phyloP scores from a whole-genome alignment of 164 flowering plant species.

The Magnolia officinalis region DNA sequence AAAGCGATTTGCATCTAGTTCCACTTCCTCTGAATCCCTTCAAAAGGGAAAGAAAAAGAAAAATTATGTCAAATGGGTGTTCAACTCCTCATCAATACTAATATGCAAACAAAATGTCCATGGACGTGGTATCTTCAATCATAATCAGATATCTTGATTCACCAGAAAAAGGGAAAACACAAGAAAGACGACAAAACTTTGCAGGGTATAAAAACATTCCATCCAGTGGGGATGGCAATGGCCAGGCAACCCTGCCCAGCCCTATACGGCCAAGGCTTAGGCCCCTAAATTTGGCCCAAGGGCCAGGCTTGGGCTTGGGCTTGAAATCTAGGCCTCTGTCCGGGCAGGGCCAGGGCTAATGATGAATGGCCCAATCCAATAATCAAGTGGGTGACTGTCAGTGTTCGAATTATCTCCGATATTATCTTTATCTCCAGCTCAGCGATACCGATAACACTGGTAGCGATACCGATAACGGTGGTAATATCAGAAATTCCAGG shows the following conservation, averaged over 20 bases:
- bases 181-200: neutral
- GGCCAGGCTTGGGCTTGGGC: too few relatives aligned
- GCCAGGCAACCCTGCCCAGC: neutral
- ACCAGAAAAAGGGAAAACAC: neutral
- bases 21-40: conserved; percentile 55
- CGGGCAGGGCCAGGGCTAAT: too few relatives aligned
- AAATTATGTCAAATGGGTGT: conserved; percentile 2
- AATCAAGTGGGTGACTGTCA: too few relatives aligned
- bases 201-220: neutral
- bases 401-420: too few relatives aligned
- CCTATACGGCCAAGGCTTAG: too few relatives aligned
- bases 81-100: neutral
- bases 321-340: too few relatives aligned
- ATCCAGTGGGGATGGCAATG: neutral
- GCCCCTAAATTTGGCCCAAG: too few relatives aligned
- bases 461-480: too few relatives aligned
- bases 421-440: too few relatives aligned
- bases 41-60: conserved; percentile 1
- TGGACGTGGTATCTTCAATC: neutral
- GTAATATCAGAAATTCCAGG: too few relatives aligned
- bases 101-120: neutral
- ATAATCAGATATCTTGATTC: neutral
- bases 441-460: too few relatives aligned
- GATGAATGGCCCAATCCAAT: too few relatives aligned
- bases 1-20: conserved; percentile 68